Percentiles rank a stretch among this genome's conserved stretches.
phyloP scores from a whole-genome alignment of 345 rosid genomes.

The Gossypium mustelinum region DNA sequence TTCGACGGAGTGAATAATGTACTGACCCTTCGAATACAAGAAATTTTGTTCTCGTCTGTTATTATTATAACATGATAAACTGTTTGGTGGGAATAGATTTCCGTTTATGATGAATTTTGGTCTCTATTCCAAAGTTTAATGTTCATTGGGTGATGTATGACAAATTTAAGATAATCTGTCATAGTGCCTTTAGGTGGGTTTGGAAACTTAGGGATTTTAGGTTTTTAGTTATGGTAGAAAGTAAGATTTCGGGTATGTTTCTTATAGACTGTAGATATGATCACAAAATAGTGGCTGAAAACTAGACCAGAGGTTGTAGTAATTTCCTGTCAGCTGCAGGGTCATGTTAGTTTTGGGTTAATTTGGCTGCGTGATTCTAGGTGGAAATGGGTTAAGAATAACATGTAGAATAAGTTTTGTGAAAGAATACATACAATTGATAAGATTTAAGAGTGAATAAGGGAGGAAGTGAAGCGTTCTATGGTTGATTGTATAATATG shows the following conservation, averaged over 20 bases:
- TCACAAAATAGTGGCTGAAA: not conserved
- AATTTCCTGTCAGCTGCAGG: not conserved
- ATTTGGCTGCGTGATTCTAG: not conserved
- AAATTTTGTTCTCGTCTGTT: not conserved
- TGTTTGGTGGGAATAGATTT: not conserved
- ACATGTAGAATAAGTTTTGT: not conserved
- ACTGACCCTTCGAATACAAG: not conserved
- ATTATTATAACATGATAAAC: not conserved
- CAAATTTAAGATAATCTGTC: not conserved
- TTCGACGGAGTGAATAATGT: not conserved
- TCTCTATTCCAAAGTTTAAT: not conserved
- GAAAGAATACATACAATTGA: not conserved
- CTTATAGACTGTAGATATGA: not conserved
- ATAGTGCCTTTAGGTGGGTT: not conserved
- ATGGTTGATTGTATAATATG: not conserved
- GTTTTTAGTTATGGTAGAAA: not conserved
- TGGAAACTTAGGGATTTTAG: not conserved
- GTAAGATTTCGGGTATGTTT: not conserved
- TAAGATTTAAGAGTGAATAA: not conserved
- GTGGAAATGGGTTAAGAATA: not conserved
- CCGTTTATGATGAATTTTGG: not conserved
- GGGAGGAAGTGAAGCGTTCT: not conserved
- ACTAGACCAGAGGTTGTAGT: not conserved
- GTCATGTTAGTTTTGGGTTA: not conserved
- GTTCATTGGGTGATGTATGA: not conserved